Base-by-base conservation (phyloP, 768 basidiomycete species). In the Lactarius sp. region DNA sequence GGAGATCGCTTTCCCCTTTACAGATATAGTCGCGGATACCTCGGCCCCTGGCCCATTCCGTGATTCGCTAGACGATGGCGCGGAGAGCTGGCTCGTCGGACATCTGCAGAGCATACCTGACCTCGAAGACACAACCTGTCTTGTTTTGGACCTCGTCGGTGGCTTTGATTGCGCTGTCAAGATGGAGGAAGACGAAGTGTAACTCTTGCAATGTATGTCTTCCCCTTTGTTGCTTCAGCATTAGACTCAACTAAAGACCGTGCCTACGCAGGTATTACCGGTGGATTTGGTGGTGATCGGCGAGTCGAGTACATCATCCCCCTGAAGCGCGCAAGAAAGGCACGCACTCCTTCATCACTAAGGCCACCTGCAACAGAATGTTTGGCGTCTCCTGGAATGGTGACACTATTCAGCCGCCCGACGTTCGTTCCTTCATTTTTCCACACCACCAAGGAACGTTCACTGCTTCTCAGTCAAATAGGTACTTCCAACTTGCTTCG, bases 241-340 rank as follows among this genome's bases (percentile, higher is more conserved):
- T 27, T 27, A 27, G 22, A 27, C 22, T 27, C 22, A 27, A 27
- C 22, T 27, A 27, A 27, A 27, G 22, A 27, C 51, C 47, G n/a
- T 44, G 41, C 44, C 10, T n/a, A 39, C 20, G 4, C 36, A 89
- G 90, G 93, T 13, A 92, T 99, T 41, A 98, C 96, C 7, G 97
- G 97, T 13, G 94, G 94, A 0, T 83, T 71, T 65, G 93, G 85
- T 6, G 87, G 84, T 7, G 93, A 96, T 70, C 85, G 97, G 27
- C 82, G 97, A 41, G 96, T 98, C 54, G 97, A 99, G 71, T 92
- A 92, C 73, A 95, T 98, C n/a, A n/a, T n/a, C n/a, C n/a, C 0
- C 75, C 73, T 37, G 78, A 82, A 20, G 86, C 80, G n/a, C 78
- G 88, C 56, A 80, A 82, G 66, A 75, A 77, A 18, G 89, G 89